phyloP scores from a whole-genome alignment of 148 eudicot genomes.

The Camellia granthamiana region DNA sequence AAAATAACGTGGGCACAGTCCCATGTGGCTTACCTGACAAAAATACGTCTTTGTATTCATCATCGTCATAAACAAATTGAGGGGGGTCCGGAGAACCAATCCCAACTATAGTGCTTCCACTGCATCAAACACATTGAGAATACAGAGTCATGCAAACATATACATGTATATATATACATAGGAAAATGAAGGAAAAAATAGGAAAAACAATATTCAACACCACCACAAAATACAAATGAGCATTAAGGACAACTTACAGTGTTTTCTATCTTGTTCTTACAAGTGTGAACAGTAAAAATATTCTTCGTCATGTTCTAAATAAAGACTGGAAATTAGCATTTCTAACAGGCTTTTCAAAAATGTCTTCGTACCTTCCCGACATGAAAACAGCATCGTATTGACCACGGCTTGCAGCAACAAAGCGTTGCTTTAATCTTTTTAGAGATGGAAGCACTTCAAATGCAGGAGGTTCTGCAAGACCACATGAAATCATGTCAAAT shows the following conservation, averaged over 20 bases:
- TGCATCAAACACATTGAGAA: conserved; percentile 34
- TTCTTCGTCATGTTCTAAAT: background rate
- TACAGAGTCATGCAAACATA: background rate
- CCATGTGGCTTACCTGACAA: conserved; percentile 57
- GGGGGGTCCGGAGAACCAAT: conserved; percentile 98
- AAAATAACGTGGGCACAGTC: background rate
- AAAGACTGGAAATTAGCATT: background rate
- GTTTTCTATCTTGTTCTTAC: background rate
- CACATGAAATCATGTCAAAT: background rate
- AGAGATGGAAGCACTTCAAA: conserved; percentile 96
- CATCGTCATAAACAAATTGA: conserved; percentile 86
- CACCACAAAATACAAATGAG: background rate
- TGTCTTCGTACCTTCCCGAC: conserved; percentile 78
- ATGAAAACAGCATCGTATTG: conserved; percentile 95
- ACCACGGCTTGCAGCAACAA: conserved; percentile 85
- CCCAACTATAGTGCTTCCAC: conserved; percentile 97
- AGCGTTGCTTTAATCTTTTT: conserved; percentile 73
- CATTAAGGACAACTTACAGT: no score
- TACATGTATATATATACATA: background rate
- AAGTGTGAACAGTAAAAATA: background rate
- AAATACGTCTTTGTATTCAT: conserved; percentile 89
- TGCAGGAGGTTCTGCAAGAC: conserved; percentile 76
- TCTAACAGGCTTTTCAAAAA: background rate
- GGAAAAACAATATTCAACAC: background rate
- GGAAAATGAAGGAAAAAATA: background rate